Conservation (phyloP, 768 basidiomycete genomes). For the Rhodotorula kratochvilovae region DNA sequence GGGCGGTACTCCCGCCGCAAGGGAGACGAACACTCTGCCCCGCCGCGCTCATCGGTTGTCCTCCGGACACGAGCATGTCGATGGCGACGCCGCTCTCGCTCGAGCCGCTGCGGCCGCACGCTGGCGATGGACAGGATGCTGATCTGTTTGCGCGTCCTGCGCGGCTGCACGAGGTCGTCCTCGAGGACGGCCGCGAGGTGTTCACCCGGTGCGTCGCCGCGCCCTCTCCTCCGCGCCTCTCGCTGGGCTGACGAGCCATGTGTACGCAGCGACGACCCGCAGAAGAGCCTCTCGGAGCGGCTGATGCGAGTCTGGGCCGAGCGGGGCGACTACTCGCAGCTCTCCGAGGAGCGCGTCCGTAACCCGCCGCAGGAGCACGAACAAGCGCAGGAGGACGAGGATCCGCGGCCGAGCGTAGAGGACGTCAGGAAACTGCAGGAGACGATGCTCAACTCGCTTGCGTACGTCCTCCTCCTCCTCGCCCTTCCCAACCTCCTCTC, state of each 20-base stretch:
- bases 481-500: too few relatives aligned
- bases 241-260: background rate
- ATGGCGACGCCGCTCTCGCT: conserved; percentile 15
- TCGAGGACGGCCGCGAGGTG: conserved; percentile 20
- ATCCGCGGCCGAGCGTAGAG: conserved; percentile 9
- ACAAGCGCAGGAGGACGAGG: conserved; percentile 9
- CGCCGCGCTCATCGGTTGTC: too few relatives aligned
- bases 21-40: background rate
- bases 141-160: conserved; percentile 27
- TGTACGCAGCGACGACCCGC: conserved; percentile 7
- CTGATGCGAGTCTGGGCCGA: conserved; percentile 34
- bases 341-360: conserved; percentile 19
- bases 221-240: background rate
- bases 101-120: conserved; percentile 18
- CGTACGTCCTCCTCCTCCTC: conserved; percentile 7
- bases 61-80: background rate
- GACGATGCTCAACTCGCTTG: conserved; percentile 26
- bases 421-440: conserved; percentile 26
- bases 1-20: background rate
- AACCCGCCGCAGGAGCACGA: conserved; percentile 4
- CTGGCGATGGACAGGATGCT: conserved; percentile 11
- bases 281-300: conserved; percentile 21
- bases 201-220: conserved; percentile 13
- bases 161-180: conserved; percentile 13
- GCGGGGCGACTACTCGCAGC: conserved; percentile 36